Conservation (phyloP, 352 stramenopile genomes). For the Globisporangium recalcitrans region DNA sequence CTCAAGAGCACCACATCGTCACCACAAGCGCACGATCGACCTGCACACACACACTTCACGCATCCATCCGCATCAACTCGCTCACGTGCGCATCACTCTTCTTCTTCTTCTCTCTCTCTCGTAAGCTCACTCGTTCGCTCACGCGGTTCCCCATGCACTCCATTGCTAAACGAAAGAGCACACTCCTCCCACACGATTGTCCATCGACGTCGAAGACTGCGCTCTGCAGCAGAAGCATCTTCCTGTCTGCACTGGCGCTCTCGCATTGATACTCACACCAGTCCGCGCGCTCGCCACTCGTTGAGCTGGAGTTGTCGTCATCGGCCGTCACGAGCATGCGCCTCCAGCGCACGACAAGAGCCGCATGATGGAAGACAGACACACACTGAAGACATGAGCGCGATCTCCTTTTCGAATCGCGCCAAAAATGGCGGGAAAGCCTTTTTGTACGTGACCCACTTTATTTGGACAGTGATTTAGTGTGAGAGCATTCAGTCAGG, state of each 20-base stretch:
- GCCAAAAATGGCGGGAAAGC: neutral
- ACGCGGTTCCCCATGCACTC: neutral
- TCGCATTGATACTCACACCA: neutral
- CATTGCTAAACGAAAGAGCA: neutral
- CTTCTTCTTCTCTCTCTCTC: neutral
- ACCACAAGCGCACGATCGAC: neutral
- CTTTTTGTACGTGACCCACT: neutral
- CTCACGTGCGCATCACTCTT: neutral
- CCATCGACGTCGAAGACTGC: neutral
- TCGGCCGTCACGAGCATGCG: neutral
- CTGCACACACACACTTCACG: neutral
- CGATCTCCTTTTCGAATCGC: neutral
- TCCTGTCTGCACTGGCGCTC: neutral
- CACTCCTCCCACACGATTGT: neutral
- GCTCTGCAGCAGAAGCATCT: neutral
- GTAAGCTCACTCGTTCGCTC: neutral
- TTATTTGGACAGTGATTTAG: neutral
- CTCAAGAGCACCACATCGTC: neutral
- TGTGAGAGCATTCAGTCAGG: too few relatives aligned
- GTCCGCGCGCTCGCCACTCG: neutral
- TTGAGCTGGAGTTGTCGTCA: slow-evolving; percentile 6
- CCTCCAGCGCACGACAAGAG: neutral
- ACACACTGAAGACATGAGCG: neutral
- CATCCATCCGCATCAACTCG: neutral
- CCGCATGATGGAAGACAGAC: neutral